Conservation (phyloP, 306 rosid species). For the Castanopsis chinensis region DNA sequence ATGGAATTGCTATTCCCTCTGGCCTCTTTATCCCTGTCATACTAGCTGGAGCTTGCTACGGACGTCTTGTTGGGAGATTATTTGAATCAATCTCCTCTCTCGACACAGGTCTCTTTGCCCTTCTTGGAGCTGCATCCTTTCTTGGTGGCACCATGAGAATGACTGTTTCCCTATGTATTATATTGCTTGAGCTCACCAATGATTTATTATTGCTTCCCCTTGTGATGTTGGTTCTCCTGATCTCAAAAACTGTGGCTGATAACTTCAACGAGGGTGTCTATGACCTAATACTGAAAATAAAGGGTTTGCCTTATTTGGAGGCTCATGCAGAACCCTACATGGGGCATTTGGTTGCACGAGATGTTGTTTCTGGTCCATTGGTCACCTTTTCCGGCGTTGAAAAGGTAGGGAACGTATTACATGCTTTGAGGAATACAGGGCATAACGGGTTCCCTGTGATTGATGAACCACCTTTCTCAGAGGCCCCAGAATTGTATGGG, state of each 20-base stretch:
- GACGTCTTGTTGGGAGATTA: slow-evolving; percentile 72
- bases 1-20: slow-evolving; percentile 91
- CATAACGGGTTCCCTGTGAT: slow-evolving; percentile 96
- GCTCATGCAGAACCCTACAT: slow-evolving; percentile 91
- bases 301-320: slow-evolving; percentile 87
- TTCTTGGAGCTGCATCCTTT: slow-evolving; percentile 90
- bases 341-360: slow-evolving; percentile 64
- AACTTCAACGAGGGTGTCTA: slow-evolving; percentile 82
- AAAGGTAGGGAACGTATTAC: slow-evolving; percentile 58
- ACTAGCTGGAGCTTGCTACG: slow-evolving; percentile 89
- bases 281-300: slow-evolving; percentile 72
- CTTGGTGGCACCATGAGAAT: slow-evolving; percentile 99
- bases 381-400: slow-evolving; percentile 67
- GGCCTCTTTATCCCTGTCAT: slow-evolving; percentile 98
- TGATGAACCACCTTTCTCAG: slow-evolving; percentile 77
- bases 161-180: slow-evolving; percentile 90
- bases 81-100: slow-evolving; percentile 51
- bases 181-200: slow-evolving; percentile 93
- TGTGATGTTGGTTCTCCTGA: slow-evolving; percentile 70
- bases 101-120: slow-evolving; percentile 73
- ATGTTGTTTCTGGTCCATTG: slow-evolving; percentile 81
- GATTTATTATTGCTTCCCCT: slow-evolving; percentile 87
- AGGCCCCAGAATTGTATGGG: slow-evolving; percentile 70
- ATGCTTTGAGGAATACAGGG: slow-evolving; percentile 55
- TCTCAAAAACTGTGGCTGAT: slow-evolving; percentile 84